phyloP scores from a whole-genome alignment of 2,329 filamentous ascomycete genomes.

The Hyphodiscus sp. region DNA sequence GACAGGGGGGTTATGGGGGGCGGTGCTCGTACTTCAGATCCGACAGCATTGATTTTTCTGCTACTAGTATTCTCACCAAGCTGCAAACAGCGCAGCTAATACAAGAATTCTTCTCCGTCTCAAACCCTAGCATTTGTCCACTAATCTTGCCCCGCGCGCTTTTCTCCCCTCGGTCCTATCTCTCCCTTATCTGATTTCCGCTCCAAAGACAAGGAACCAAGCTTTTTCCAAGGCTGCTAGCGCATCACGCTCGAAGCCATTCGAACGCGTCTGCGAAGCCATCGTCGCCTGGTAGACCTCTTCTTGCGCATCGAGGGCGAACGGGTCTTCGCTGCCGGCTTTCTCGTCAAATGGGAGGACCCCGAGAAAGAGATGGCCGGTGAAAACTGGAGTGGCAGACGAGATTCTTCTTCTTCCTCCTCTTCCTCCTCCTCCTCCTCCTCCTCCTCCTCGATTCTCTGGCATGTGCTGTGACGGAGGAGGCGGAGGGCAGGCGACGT shows the following conservation, averaged over 20 bases:
- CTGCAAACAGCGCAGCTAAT: background rate
- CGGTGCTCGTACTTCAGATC: background rate
- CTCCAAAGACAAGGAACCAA: conserved; percentile 10
- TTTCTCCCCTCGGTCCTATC: background rate
- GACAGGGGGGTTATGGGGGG: background rate
- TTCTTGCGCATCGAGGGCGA: conserved; percentile 67
- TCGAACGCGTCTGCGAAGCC: conserved; percentile 65
- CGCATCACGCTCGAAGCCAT: conserved; percentile 80
- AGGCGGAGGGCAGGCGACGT: background rate
- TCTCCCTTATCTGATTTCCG: background rate
- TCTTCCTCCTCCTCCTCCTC: no score
- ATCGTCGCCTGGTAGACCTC: conserved; percentile 70
- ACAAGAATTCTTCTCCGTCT: background rate
- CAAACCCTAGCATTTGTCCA: background rate
- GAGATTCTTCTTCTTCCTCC: background rate
- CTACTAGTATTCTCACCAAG: background rate
- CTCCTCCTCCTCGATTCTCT: no score
- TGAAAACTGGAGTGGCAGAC: background rate
- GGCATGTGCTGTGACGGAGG: no score
- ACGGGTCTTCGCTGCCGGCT: conserved; percentile 76
- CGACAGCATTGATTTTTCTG: background rate
- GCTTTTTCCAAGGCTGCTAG: conserved; percentile 74
- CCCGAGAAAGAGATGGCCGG: background rate
- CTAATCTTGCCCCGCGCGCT: background rate
- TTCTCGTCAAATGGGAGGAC: conserved; percentile 67